Evolutionary conservation across 495 filamentous ascomycete genomes (phyloP), one percentile per base, ranked within the genome.

Genomic region (Neurospora sp.): DNA sequence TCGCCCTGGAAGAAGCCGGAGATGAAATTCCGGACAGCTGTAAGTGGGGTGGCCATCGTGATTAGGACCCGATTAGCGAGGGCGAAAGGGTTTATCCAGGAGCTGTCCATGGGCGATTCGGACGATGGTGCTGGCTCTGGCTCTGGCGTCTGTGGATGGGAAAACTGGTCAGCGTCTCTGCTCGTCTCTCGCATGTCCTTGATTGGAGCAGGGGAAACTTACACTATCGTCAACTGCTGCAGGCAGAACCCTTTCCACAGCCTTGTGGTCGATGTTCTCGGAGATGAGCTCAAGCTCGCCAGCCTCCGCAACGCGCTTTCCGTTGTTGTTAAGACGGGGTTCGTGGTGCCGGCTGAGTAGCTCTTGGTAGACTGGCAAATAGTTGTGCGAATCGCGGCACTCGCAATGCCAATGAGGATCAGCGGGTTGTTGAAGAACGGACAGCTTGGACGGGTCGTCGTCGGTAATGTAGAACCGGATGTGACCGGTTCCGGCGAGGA

Each of bases 281-380:
- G 75, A 72, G 23, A 76, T 75, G 48, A 81, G 69, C 14, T 81
- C 79, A 66, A 77, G 27, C 54, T 78, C 79, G 27, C 54, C 73
- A 42, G 72, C 72, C 66, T 75, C 69, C 2, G 79, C 79, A 7
- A 70, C 66, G 69, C 79, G 79, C 74, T 81, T 81, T 11, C 75
- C 74, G 72, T 71, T 75, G 12, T n/a, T 3, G 11, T 78, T 75
- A 62, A 62, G 23, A 35, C 23, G 23, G 23, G 54, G 23, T 5
- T 11, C n/a, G 46, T 54, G 46, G 1, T 54, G 10, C 23, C 23
- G 54, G 6, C 27, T 27, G 37, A 77, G 1, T 5, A 78, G 38
- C n/a, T 69, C 69, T 35, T 72, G 10, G 69, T 74, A 78, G 5
- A 48, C 69, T 1, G 41, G 54, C 38, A 72, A 39, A 35, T 74